Base-by-base conservation (phyloP, 2,329 filamentous ascomycete species). In the Cladosporium sp. region DNA sequence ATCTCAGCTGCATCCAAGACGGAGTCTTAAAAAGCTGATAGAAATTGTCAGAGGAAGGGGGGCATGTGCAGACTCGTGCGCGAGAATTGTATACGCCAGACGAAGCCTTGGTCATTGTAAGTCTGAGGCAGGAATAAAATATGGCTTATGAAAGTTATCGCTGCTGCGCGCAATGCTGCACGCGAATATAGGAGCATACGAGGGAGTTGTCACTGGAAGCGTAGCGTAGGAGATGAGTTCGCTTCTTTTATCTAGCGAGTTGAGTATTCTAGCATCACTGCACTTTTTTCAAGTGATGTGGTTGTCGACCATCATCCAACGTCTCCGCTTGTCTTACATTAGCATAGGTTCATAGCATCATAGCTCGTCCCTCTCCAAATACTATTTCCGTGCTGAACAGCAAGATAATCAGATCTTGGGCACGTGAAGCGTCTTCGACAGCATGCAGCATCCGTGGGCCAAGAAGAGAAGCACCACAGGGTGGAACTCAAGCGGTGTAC, bases 401-500 rank as follows among this genome's bases (percentile, higher is more conserved):
- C 39, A 20, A 5, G 13, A 22, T 8, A 35, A 51, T 25, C 49
- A 57, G 28, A 37, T 36, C 83, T 99, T 99, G 15, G 94, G 94
- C 64, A 99, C 91, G 72, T 94, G 90, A 68, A 99, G 85, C 32
- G 86, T 93, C 82, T 93, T 95, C 78, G 91, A 96, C 62, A 93
- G 88, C 94, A 99, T 97, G 69, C 94, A 76, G 71, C 89, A 95
- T 19, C 92, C 94, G 71, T 96, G 91, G n/a, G 91, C 66, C 59
- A 95, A 79, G 74, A 97, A 99, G 60, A 97, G 69, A 22, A 86
- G 74, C 7, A 88, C 90, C 3, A 88, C 80, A 13, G 94, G 93
- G 72, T 99, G 94, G 60, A 97, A 85, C 74, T 96, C 94, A 19
- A 92, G 77, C 7, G 77, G 62, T 0, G 88, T 85, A 20, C 89